Percentiles rank a stretch among this genome's conserved stretches.
Evolutionary conservation across 306 rosid genomes (phyloP).

Genomic region (Crataegus laevigata): DNA sequence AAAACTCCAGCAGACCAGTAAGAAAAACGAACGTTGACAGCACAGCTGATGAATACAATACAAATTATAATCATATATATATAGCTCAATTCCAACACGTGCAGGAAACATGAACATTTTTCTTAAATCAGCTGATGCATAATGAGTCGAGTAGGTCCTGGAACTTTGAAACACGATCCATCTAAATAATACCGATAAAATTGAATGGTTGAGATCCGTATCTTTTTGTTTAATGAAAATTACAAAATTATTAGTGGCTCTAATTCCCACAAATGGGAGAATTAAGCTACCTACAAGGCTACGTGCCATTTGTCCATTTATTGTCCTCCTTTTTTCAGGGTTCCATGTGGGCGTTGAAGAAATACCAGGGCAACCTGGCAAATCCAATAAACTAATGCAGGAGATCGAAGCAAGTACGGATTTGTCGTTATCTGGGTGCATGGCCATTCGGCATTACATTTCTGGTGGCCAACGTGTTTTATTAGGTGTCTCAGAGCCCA

Average conservation of each 20-base stretch:
- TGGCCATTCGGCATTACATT: neutral
- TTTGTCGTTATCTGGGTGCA: neutral
- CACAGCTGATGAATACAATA: neutral
- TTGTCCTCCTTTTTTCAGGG: neutral
- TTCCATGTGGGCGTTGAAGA: neutral
- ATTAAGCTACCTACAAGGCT: neutral
- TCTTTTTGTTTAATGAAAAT: neutral
- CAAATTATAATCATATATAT: neutral
- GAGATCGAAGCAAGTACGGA: constrained; percentile 5
- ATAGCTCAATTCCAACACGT: constrained; percentile 9
- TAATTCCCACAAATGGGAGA: constrained; percentile 19
- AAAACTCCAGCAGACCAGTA: too few relatives aligned
- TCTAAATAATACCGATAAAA: neutral
- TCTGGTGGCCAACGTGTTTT: neutral
- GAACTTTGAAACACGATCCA: neutral
- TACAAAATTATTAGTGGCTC: neutral
- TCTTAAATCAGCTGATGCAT: neutral
- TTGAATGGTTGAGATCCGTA: constrained; percentile 8
- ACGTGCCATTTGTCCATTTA: neutral
- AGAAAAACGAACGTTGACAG: too few relatives aligned
- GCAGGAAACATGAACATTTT: neutral
- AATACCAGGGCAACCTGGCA: constrained; percentile 13
- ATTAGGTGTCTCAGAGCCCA: neutral
- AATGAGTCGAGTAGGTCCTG: neutral
- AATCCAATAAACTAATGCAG: constrained; percentile 11